phyloP scores from a whole-genome alignment of 208 protist genomes.

The Acanthamoeba castellanii region DNA sequence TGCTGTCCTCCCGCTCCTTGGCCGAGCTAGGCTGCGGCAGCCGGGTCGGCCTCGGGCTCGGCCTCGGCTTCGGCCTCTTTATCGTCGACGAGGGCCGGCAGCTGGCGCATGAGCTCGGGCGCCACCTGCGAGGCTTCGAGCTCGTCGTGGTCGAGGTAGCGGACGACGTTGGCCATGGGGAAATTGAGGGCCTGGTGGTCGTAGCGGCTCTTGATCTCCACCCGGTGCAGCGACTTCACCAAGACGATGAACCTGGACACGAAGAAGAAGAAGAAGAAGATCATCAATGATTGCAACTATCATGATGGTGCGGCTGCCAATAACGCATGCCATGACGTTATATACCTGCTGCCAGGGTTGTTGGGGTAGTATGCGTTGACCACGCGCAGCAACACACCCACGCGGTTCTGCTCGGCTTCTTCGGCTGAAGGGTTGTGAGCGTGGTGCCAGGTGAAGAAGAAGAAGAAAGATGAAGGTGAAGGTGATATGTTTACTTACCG shows the following conservation, averaged over 20 bases:
- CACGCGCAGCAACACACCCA: constrained; percentile 27
- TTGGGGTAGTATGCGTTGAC: constrained; percentile 53
- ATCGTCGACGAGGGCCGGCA: constrained; percentile 7
- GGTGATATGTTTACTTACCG: background rate
- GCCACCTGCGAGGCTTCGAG: background rate
- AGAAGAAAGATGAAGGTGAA: background rate
- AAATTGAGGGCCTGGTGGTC: background rate
- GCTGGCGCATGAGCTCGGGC: background rate
- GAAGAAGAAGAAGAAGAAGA: background rate
- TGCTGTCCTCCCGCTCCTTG: constrained; percentile 2
- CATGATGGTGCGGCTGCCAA: too few relatives aligned
- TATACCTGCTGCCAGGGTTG: constrained; percentile 7
- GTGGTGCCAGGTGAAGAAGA: background rate
- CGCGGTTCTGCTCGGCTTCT: background rate
- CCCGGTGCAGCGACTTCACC: background rate
- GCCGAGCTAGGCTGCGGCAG: background rate
- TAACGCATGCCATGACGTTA: background rate
- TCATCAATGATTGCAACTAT: too few relatives aligned
- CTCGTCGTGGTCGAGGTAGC: constrained; percentile 36
- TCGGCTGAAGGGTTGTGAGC: background rate
- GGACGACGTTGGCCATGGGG: constrained; percentile 12
- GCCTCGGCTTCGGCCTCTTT: background rate
- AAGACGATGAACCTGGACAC: background rate
- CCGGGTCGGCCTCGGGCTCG: background rate
- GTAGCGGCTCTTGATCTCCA: constrained; percentile 4